These are phyloP conservation scores for Blastobotrys apis DNA, from an alignment of 1,139 yeast genomes.

Conservation along the genomic window DNA sequence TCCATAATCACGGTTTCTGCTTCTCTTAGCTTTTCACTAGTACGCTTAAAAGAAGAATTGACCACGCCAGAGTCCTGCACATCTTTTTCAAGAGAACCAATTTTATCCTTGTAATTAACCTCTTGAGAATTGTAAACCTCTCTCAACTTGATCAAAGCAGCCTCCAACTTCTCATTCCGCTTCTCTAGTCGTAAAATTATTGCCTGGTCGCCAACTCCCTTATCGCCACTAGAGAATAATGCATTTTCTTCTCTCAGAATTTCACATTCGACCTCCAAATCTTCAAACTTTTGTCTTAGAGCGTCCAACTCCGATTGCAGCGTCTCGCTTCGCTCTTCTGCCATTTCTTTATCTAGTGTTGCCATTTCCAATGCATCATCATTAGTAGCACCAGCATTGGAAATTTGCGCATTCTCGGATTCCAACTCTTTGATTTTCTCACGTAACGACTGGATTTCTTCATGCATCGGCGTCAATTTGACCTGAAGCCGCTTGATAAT, in stretches of 20 bases:
- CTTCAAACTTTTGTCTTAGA: constrained; percentile 40
- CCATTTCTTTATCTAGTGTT: constrained; percentile 51
- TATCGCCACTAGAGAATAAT: constrained; percentile 25
- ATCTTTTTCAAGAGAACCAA: constrained; percentile 32
- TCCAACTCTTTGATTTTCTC: constrained; percentile 25
- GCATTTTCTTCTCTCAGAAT: constrained; percentile 47
- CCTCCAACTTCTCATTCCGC: constrained; percentile 41
- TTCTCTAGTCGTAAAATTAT: constrained; percentile 38
- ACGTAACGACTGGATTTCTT: constrained; percentile 34
- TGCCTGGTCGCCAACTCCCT: constrained; percentile 26
- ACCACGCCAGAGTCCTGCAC: constrained; percentile 14
- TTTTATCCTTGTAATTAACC: constrained; percentile 41
- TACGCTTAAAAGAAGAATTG: constrained; percentile 20
- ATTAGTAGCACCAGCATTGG: constrained; percentile 38
- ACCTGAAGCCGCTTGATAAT: constrained; percentile 39
- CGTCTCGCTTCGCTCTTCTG: constrained; percentile 41
- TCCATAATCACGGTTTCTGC: constrained; percentile 45
- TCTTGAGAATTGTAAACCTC: constrained; percentile 39
- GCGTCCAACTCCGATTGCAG: constrained; percentile 35
- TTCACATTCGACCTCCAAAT: constrained; percentile 41
- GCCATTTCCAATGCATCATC: constrained; percentile 50
- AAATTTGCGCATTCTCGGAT: constrained; percentile 34
- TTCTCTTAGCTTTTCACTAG: constrained; percentile 35
- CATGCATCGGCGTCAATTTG: constrained; percentile 36
- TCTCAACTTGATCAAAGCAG: constrained; percentile 36